These are phyloP conservation scores for Penicillium argentinense DNA, from an alignment of 495 filamentous ascomycete genomes.

Conservation along the genomic window DNA sequence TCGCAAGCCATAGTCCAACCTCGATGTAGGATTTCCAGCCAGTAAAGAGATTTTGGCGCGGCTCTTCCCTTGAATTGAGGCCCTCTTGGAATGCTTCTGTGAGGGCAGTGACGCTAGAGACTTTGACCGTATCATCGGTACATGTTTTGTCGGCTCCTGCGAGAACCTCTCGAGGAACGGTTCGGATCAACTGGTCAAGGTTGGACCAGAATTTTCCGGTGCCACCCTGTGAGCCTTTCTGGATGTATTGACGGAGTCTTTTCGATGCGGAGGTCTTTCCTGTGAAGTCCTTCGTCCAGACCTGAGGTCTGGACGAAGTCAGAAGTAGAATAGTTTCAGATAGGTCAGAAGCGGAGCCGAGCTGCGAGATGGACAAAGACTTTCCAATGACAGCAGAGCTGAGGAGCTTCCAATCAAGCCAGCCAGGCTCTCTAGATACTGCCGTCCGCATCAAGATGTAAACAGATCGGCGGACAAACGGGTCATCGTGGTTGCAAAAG, in stretches of 20 bases:
- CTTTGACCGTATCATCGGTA: constrained; percentile 18
- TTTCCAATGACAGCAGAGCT: constrained; percentile 68
- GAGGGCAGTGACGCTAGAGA: constrained; percentile 40
- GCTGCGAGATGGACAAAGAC: constrained; percentile 64
- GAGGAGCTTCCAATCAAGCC: constrained; percentile 61
- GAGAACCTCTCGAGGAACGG: constrained; percentile 56
- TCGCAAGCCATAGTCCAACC: constrained; percentile 49
- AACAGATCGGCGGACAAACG: constrained; percentile 66
- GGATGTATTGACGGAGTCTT: constrained; percentile 70
- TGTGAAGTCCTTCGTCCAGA: constrained; percentile 72
- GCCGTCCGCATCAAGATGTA: constrained; percentile 65
- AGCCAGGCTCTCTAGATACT: constrained; percentile 56
- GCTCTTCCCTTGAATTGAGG: constrained; percentile 71
- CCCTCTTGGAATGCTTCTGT: constrained; percentile 66
- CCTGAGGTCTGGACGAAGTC: constrained; percentile 60
- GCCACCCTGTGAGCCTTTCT: constrained; percentile 77
- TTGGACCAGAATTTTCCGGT: constrained; percentile 68
- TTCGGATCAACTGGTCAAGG: constrained; percentile 56
- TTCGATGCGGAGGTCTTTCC: constrained; percentile 65
- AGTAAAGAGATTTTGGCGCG: constrained; percentile 57
- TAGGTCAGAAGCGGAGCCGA: constrained; percentile 69
- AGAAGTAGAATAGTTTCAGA: constrained; percentile 61
- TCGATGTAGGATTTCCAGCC: constrained; percentile 77
- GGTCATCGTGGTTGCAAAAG: constrained; percentile 65
- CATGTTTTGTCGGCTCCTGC: constrained; percentile 49